Evolutionary conservation across 176 grass and related monocot genomes (phyloP), one percentile per base, ranked within the genome.

Genomic region (Hsuehochloa calcarea): DNA sequence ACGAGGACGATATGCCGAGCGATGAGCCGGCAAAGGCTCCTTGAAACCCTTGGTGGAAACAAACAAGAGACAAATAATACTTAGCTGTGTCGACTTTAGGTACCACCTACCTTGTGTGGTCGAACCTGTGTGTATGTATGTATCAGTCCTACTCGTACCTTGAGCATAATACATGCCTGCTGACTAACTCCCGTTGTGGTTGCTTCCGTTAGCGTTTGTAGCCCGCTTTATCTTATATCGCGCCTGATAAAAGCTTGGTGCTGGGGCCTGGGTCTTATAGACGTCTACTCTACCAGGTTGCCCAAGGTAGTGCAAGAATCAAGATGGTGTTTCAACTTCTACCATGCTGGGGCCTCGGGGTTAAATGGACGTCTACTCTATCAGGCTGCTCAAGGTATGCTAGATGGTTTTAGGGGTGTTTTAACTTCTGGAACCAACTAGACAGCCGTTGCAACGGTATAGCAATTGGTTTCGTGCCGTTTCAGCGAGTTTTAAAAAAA

Each of bases 1-100:
- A 99, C 15, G 96, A 99, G 34, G 96, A 99, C 81, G 96, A 96
- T 78, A 70, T 96, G 60, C 93, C 84, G 5, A 87, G 65, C 2
- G 92, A 99, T 1, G 91, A 94, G 60, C 85, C 90, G n/a, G 71
- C 86, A 45, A 94, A 91, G 86, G 70, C 74, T 34, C 79, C 87
- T 37, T 94, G 84, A 85, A 67, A 26, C 70, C 39, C 17, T 38
- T 47, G 9, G 66, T 80, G 40, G 12, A 46, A 25, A 15, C 31
- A 17, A 74, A 34, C 31, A 55, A 23, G 41, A 39, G 73, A 74
- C 43, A 47, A 19, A 73, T 61, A 74, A 85, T 78, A 80, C 49
- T 74, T 90, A 50, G 77, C 60, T 72, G 59, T 63, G 35, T 89
- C 15, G 29, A 71, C 41, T 66, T 43, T 75, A 82, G 58, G 47